These are phyloP conservation scores for Calonectria pauciramosa DNA, from an alignment of 2,329 filamentous ascomycete species.

Conservation along the genomic window DNA sequence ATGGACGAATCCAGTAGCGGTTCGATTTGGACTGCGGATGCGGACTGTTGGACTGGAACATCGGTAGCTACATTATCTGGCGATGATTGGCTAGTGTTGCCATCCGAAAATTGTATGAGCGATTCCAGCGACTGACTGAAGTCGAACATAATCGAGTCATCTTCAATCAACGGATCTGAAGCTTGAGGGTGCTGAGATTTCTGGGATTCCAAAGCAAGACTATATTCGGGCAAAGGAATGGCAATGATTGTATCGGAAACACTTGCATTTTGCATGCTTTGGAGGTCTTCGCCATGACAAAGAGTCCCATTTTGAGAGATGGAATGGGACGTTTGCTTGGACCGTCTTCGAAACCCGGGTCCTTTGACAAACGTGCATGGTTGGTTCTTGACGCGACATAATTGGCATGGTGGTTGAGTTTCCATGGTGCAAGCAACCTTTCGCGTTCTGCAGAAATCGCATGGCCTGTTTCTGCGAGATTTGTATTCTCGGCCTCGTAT, in stretches of 20 bases:
- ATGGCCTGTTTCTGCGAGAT: neutral
- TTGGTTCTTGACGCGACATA: neutral
- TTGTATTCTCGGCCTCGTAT: neutral
- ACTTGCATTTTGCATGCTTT: neutral
- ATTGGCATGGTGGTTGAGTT: neutral
- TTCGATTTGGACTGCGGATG: neutral
- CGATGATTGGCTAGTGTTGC: neutral
- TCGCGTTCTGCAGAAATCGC: neutral
- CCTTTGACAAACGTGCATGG: neutral
- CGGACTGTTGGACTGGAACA: neutral
- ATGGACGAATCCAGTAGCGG: neutral
- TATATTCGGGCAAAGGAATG: neutral
- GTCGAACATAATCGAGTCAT: neutral
- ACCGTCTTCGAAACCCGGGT: neutral
- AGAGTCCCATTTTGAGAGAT: neutral
- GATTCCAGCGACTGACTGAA: neutral
- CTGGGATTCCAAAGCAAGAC: neutral
- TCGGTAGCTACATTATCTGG: neutral
- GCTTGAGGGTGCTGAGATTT: neutral
- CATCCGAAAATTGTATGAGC: neutral
- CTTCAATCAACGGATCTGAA: neutral
- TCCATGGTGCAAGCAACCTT: neutral
- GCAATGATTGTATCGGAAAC: neutral
- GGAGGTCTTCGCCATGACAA: neutral
- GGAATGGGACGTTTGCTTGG: neutral